phyloP scores from a whole-genome alignment of 345 rosid genomes.

The Pistacia integerrima region DNA sequence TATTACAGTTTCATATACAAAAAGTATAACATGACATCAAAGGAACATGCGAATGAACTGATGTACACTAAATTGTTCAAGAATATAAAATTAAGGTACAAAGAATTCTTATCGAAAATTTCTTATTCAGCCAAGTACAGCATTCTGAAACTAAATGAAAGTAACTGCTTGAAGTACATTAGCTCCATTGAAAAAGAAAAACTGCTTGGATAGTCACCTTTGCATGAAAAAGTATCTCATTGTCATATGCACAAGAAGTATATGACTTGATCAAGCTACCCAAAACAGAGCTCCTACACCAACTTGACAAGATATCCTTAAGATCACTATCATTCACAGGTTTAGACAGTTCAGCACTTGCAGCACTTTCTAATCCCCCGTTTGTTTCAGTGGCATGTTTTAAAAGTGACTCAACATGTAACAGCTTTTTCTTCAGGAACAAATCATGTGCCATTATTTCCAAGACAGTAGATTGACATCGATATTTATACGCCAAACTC shows the following conservation, averaged over 20 bases:
- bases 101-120: not conserved
- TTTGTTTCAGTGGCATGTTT: conserved; percentile 37
- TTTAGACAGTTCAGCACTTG: conserved; percentile 31
- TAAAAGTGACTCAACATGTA: conserved; percentile 54
- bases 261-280: conserved; percentile 54
- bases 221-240: conserved; percentile 45
- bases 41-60: not conserved
- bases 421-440: conserved; percentile 73
- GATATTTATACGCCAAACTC: conserved; percentile 50
- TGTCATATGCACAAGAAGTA: conserved; percentile 56
- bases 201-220: conserved; percentile 39
- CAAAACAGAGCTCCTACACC: conserved; percentile 62
- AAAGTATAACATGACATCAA: conserved; percentile 6
- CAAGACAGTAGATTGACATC: conserved; percentile 70
- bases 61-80: not conserved
- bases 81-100: not conserved
- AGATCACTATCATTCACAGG: conserved; percentile 39
- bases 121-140: not conserved
- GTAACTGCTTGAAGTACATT: not conserved
- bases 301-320: conserved; percentile 52
- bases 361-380: conserved; percentile 33
- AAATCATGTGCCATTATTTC: conserved; percentile 79
- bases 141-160: conserved; percentile 4
- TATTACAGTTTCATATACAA: not conserved
- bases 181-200: not conserved